Base-by-base conservation (phyloP, 306 rosid genomes). In the Glycine soja region DNA sequence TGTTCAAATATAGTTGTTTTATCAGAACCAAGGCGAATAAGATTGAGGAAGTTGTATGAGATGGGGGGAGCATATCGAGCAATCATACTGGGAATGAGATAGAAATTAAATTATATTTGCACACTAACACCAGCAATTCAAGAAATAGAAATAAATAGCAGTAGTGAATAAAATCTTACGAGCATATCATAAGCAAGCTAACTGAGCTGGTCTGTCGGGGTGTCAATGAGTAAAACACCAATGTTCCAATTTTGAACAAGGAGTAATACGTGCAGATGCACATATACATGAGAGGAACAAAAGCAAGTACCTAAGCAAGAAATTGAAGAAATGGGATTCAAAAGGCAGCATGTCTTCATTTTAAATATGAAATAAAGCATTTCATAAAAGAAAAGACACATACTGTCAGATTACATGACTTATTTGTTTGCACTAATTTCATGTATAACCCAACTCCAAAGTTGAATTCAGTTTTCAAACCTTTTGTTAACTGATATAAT, bases 31-130 rank as follows among this genome's bases (percentile, higher is more conserved):
- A 93, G 90, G 75, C 92, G 91, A 77, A 95, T 93, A 80, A 93
- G 97, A 84, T 95, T 95, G 77, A 95, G 97, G 89, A 89, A 95
- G 87, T 95, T 95, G 92, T 90, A 95, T 0, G 99, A 95, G 82
- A 95, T 85, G 5, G 99, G 92, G 84, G 99, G 99, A 82, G 99
- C 99, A 88, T 95, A 95, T 77, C 98, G 93, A 86, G 99, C 99
- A 38, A 95, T 89, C 99, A 95, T 93, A 61, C 99, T 95, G 86
- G 70, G 19, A 76, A 84, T 53, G 80, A 69, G 19, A 64, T 3
- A 6, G 83, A 77, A 80, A 32, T 36, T 51, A 74, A 79, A 70
- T 76, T 32, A 68, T 80, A 45, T 38, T 43, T 68, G 75, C 52
- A 74, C 58, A 74, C 79, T 19, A 75, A 46, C 69, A 81, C 14